Conservation (phyloP, 257 asterid species). For the Echium plantagineum region DNA sequence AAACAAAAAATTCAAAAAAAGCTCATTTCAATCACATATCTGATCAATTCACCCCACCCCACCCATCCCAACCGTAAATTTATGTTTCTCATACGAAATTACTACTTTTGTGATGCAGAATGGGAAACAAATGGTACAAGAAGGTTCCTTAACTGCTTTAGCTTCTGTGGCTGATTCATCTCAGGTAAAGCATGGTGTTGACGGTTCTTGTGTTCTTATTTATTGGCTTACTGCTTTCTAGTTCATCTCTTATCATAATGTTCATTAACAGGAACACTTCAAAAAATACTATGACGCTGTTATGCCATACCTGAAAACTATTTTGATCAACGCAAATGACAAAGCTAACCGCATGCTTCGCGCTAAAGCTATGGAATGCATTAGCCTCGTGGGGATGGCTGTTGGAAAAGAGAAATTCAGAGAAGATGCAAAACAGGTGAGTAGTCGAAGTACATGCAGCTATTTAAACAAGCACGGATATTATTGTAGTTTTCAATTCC, state of each 20-base stretch:
- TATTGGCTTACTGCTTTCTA: neutral
- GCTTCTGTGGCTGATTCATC: conserved; percentile 97
- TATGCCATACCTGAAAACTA: conserved; percentile 84
- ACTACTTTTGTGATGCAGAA: conserved; percentile 38
- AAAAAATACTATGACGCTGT: conserved; percentile 82
- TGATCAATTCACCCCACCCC: neutral
- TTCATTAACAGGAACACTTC: conserved; percentile 57
- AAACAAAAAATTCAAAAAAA: no score
- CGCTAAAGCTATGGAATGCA: conserved; percentile 96
- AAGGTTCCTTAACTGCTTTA: conserved; percentile 88
- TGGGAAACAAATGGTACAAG: conserved; percentile 96
- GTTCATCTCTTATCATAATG: conserved; percentile 8
- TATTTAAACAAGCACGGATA: neutral
- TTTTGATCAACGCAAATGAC: conserved; percentile 74
- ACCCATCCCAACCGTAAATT: no score
- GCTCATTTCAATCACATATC: neutral
- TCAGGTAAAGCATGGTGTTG: conserved; percentile 37
- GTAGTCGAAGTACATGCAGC: neutral
- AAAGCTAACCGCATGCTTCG: conserved; percentile 92
- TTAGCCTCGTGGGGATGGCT: conserved; percentile 94
- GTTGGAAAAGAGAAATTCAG: conserved; percentile 83
- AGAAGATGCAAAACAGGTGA: conserved; percentile 87
- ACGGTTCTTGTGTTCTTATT: neutral
- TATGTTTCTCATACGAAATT: neutral
- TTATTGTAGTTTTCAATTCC: neutral